Base-by-base conservation (phyloP, 2,329 filamentous ascomycete species). In the Cordyceps tenuipes region DNA sequence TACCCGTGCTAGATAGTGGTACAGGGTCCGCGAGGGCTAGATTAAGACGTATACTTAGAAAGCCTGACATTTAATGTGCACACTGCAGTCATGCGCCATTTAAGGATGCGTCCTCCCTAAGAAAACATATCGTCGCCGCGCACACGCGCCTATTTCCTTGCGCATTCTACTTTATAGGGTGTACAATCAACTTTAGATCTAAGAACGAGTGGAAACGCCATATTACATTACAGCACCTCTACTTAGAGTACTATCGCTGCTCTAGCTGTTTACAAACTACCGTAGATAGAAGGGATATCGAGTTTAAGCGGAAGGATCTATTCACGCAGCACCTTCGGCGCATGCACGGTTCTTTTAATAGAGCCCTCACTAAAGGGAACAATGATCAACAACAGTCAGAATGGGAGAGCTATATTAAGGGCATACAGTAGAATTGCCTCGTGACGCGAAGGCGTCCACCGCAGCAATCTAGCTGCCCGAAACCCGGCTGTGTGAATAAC, bases 121-220 rank as follows among this genome's bases (percentile, higher is more conserved):
- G 84, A 36, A 87, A 87, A 66, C 85, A 88, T 66, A 81, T 88
- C 53, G 84, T 85, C 4, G 84, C 85, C 1, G 83, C 84, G 1
- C 86, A 89, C 63, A 88, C 85, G 0, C 80, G 85, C 21, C 86
- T 87, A 0, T 97, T 97, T 67, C 85, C 87, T 0, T 99, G 94
- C 69, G 89, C 89, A 3, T 93, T 97, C 70, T 85, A 87, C 0
- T 87, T 86, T 67, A 94, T 93, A 48, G 90, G 89, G 19, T 99
- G 94, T 72, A 76, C 75, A 0, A 91, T 90, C 66, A 90, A 85
- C 0, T 97, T 97, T 71, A 86, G 87, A 2, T 93, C 90, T 17
- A 97, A 97, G 75, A 97, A 97, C 69, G 92, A 97, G 72, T 99
- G 94, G 94, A 97, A 97, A 73, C 84, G 94, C 3, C 94, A 99